Base-by-base conservation (phyloP, 1,139 yeast species). In the Yamadazyma membranifaciens region DNA sequence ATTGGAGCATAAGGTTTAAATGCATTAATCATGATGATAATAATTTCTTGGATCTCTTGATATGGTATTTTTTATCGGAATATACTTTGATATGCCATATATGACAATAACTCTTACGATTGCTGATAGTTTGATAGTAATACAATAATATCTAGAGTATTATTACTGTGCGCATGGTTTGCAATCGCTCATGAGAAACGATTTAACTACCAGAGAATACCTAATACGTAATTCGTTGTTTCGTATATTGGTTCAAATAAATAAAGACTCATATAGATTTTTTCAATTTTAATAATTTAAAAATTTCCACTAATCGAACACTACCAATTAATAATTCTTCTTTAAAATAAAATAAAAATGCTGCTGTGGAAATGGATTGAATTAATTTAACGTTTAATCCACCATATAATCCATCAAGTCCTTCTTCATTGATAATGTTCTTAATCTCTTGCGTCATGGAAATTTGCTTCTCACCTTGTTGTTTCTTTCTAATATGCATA, bases 341-440 rank as follows among this genome's bases (percentile, higher is more conserved):
- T 67, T 91, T 91, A 65, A 91, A 89, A 62, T 83, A 87, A 60
- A 91, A 91, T 54, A 91, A 73, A 56, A 91, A 86, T 1, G 96
- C 97, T 5, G 96, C 94, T 33, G 95, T 87, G 44, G 84, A 60
- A 40, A 91, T 88, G 42, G 92, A 82, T 64, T 91, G 98, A 26
- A 83, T 60, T 46, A 91, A 73, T 65, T 91, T 91, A 40, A 91
- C 81, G 38, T 78, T 68, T 49, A 91, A 75, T 1, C 97, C 97
- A 38, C 84, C 81, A 65, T 89, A 89, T 46, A 91, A 79, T 2
- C 92, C 88, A 37, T 72, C 72, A 29, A 86, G 52, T 11, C 96
- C 96, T 59, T 87, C 95, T 42, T 76, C 78, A 38, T 62, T 60
- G 40, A 83, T 63, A 43, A 87, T 85, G 52, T 79, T 68, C 42